A percentile compares a stretch with the other conserved stretches of the same genome.
Evolutionary conservation across 2,329 filamentous ascomycete genomes (phyloP).

Genomic region (Pezicula neosporulosa): DNA sequence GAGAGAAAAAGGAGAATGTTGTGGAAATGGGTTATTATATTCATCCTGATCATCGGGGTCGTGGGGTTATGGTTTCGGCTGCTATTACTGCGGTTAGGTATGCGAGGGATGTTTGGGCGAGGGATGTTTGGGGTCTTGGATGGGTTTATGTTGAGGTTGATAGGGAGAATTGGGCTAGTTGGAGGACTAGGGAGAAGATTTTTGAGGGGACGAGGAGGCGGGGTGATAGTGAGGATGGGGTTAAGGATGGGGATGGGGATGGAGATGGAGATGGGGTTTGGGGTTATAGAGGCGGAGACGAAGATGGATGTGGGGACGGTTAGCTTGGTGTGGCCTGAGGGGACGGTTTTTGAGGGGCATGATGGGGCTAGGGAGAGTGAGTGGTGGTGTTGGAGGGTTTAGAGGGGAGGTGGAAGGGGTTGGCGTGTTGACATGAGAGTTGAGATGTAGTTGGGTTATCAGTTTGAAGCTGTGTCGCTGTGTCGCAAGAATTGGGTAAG

Average conservation of each 20-base stretch:
- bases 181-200: neutral
- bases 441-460: too few species aligned
- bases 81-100: slow-evolving; percentile 1
- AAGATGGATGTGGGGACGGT: too few species aligned
- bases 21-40: slow-evolving; percentile 7
- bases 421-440: too few species aligned
- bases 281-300: neutral
- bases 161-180: slow-evolving; percentile 1
- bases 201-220: too few species aligned
- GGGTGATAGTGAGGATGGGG: too few species aligned
- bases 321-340: neutral
- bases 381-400: too few species aligned
- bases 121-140: neutral
- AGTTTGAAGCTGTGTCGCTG: too few species aligned
- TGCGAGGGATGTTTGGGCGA: slow-evolving; percentile 1
- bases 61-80: slow-evolving; percentile 3
- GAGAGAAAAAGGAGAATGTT: too few species aligned
- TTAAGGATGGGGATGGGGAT: neutral
- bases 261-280: neutral
- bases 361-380: neutral
- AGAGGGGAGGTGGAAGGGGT: too few species aligned
- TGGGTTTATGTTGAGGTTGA: slow-evolving; percentile 1
- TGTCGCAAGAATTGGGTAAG: too few species aligned
- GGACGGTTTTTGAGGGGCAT: slow-evolving; percentile 1
- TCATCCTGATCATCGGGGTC: slow-evolving; percentile 1